Evolutionary conservation across 148 eudicot species (phyloP).

Genomic region (Rhododendron simsii): DNA sequence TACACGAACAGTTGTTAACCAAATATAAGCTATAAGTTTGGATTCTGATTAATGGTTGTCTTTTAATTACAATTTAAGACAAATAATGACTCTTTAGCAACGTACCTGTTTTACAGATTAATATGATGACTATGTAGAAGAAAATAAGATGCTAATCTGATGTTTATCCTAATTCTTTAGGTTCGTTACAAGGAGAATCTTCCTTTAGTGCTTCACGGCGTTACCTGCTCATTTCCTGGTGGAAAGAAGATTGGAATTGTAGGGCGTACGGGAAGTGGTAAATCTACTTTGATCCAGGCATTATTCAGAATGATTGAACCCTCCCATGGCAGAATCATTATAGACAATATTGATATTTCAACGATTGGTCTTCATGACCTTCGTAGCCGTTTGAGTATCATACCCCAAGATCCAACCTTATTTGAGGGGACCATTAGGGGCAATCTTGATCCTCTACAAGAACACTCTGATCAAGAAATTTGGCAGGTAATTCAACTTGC

Average conservation of each 20-base stretch:
- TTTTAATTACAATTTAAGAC: neutral
- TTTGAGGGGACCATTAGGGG: slow-evolving; percentile 94
- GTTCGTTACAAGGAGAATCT: slow-evolving; percentile 89
- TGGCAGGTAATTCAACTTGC: slow-evolving; percentile 62
- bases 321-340: slow-evolving; percentile 70
- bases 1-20: neutral
- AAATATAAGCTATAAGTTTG: neutral
- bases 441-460: slow-evolving; percentile 92
- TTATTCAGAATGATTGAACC: slow-evolving; percentile 89
- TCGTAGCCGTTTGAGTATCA: slow-evolving; percentile 88
- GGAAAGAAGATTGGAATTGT: slow-evolving; percentile 92
- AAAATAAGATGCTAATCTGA: neutral
- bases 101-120: neutral
- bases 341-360: slow-evolving; percentile 77
- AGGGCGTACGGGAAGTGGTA: slow-evolving; percentile 98
- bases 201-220: slow-evolving; percentile 82
- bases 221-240: slow-evolving; percentile 84
- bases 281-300: slow-evolving; percentile 91
- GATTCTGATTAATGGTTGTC: neutral
- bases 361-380: slow-evolving; percentile 96
- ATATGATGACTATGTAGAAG: neutral
- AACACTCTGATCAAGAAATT: slow-evolving; percentile 72
- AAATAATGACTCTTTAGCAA: neutral
- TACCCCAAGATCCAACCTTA: slow-evolving; percentile 95
- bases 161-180: slow-evolving; percentile 19